phyloP scores from a whole-genome alignment of 768 basidiomycete genomes.

The Termitomyces sp. region DNA sequence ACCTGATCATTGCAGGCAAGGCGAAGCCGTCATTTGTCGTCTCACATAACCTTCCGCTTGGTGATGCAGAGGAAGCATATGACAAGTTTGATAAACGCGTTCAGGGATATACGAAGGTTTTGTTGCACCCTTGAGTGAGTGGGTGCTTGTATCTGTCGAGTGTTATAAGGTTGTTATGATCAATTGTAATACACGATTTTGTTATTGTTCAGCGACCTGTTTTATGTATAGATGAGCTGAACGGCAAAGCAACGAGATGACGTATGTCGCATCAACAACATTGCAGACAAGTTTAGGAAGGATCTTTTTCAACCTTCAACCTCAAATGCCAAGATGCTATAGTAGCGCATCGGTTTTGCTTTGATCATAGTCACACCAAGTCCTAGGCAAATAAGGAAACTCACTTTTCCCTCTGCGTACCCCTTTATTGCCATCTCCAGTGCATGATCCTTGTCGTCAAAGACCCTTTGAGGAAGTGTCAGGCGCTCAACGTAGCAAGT shows the following conservation, averaged over 20 bases:
- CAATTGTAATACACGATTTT: no score
- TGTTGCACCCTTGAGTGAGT: constrained; percentile 36
- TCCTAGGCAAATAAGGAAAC: no score
- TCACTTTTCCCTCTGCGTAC: background rate
- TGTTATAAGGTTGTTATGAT: no score
- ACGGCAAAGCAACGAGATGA: no score
- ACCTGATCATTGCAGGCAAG: constrained; percentile 47
- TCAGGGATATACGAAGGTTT: constrained; percentile 50
- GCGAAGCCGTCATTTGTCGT: constrained; percentile 54
- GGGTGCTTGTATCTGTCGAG: no score
- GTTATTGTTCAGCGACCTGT: no score
- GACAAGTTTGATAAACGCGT: constrained; percentile 49
- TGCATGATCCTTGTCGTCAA: background rate
- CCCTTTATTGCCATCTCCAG: background rate
- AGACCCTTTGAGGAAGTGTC: background rate
- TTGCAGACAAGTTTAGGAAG: background rate
- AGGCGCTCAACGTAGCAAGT: background rate
- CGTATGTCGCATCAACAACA: no score
- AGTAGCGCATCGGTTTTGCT: background rate
- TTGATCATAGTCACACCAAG: background rate
- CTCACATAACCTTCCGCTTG: constrained; percentile 45
- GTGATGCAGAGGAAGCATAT: constrained; percentile 45
- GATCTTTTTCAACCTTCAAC: background rate
- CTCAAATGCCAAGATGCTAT: background rate
- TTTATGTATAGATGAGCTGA: no score